Evolutionary conservation across 2,329 filamentous ascomycete genomes (phyloP).

Genomic region (Leptographium wingfieldii): DNA sequence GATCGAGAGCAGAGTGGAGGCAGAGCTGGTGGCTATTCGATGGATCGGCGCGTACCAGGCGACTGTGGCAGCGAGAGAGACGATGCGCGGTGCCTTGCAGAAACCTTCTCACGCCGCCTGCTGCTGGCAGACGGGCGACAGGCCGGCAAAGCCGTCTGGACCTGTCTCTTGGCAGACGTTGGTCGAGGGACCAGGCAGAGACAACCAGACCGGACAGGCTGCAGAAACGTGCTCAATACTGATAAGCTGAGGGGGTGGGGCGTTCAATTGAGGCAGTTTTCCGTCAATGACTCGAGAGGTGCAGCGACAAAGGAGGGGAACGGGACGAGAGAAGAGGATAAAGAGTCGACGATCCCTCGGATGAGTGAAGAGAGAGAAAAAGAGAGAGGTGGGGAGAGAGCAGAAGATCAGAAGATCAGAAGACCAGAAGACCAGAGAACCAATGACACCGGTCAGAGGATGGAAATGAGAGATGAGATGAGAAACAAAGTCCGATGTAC

Average conservation of each 20-base stretch:
- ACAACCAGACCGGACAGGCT: background rate
- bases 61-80: background rate
- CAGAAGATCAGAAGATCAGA: background rate
- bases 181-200: background rate
- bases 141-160: background rate
- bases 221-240: conserved; percentile 1
- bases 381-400: background rate
- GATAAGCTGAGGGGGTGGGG: background rate
- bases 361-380: background rate
- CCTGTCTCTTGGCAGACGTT: background rate
- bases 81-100: background rate
- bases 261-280: background rate
- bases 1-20: background rate
- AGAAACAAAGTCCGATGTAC: background rate
- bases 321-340: background rate
- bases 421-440: too few species aligned
- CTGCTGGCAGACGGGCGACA: background rate
- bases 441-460: background rate
- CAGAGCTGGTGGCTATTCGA: background rate
- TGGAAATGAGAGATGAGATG: background rate
- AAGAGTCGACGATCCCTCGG: background rate
- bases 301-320: background rate
- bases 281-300: background rate
- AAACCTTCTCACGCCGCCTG: conserved; percentile 1
- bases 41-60: background rate